A percentile compares a stretch with the other conserved stretches of the same genome.
Evolutionary conservation across 768 basidiomycete species (phyloP).

Genomic region (Tremella yokohamensis): DNA sequence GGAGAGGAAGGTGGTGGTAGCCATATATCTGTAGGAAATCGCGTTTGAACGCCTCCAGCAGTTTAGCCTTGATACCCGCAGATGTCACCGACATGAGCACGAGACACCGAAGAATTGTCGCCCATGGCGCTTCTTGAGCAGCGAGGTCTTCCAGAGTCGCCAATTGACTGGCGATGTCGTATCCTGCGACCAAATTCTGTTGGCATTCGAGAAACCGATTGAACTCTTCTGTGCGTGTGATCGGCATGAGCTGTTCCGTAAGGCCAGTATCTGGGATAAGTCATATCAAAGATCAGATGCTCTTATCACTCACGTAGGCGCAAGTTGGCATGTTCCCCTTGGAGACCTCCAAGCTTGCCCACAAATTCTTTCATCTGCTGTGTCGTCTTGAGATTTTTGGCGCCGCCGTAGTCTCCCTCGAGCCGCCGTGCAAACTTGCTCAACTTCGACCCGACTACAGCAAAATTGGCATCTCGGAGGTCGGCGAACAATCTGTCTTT

Average conservation of each 20-base stretch:
- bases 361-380: conserved; percentile 92
- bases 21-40: conserved; percentile 85
- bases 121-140: conserved; percentile 77
- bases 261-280: conserved; percentile 72
- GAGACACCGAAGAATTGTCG: conserved; percentile 70
- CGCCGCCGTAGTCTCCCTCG: conserved; percentile 88
- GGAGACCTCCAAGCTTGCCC: conserved; percentile 85
- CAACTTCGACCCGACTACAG: conserved; percentile 74
- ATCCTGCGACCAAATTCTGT: conserved; percentile 94
- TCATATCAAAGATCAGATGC: not conserved
- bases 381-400: conserved; percentile 82
- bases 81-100: conserved; percentile 79
- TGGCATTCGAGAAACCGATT: conserved; percentile 90
- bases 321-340: conserved; percentile 84
- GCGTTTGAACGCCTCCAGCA: conserved; percentile 79
- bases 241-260: conserved; percentile 82
- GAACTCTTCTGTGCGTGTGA: conserved; percentile 81
- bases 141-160: conserved; percentile 86
- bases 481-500: conserved; percentile 79
- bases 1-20: conserved; percentile 57
- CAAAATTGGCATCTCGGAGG: conserved; percentile 86
- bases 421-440: conserved; percentile 76
- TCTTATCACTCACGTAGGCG: conserved; percentile 67
- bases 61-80: conserved; percentile 82
- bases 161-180: conserved; percentile 75